Evolutionary conservation across 2,329 filamentous ascomycete species (phyloP).

Genomic region (Gyromitra esculenta): DNA sequence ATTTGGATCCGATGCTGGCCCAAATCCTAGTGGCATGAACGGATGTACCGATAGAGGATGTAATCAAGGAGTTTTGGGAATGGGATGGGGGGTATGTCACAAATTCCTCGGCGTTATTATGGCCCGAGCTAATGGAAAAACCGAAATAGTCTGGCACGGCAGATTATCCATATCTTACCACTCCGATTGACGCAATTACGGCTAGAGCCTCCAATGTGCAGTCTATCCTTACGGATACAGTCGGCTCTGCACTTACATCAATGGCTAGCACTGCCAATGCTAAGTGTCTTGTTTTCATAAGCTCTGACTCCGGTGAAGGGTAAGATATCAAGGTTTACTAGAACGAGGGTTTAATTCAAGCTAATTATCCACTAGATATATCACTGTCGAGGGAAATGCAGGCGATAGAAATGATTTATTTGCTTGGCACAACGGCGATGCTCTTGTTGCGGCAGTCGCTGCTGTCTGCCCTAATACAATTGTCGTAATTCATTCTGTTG

Average conservation of each 20-base stretch:
- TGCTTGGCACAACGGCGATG: constrained; percentile 74
- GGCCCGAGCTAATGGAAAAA: constrained; percentile 67
- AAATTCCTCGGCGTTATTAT: constrained; percentile 61
- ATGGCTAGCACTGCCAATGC: constrained; percentile 50
- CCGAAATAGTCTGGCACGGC: constrained; percentile 63
- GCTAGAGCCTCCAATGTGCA: constrained; percentile 43
- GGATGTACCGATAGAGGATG: constrained; percentile 80
- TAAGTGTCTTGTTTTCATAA: constrained; percentile 73
- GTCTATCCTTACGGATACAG: constrained; percentile 53
- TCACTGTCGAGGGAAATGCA: constrained; percentile 73
- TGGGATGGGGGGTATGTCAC: constrained; percentile 86
- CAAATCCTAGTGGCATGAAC: constrained; percentile 74
- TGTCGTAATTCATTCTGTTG: constrained; percentile 76
- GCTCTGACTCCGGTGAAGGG: constrained; percentile 78
- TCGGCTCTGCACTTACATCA: constrained; percentile 56
- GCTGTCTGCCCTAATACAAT: constrained; percentile 71
- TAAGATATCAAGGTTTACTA: neutral
- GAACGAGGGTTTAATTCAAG: neutral
- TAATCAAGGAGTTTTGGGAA: constrained; percentile 83
- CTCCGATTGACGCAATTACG: constrained; percentile 74
- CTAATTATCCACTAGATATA: constrained; percentile 60
- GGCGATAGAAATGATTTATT: constrained; percentile 74
- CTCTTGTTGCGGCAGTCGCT: constrained; percentile 71
- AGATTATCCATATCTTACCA: constrained; percentile 61
- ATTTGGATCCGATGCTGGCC: constrained; percentile 80